Percentiles rank a stretch among this genome's conserved stretches.
Conservation (phyloP, 2,329 filamentous ascomycete species). For the Penicillium rolfsii region DNA sequence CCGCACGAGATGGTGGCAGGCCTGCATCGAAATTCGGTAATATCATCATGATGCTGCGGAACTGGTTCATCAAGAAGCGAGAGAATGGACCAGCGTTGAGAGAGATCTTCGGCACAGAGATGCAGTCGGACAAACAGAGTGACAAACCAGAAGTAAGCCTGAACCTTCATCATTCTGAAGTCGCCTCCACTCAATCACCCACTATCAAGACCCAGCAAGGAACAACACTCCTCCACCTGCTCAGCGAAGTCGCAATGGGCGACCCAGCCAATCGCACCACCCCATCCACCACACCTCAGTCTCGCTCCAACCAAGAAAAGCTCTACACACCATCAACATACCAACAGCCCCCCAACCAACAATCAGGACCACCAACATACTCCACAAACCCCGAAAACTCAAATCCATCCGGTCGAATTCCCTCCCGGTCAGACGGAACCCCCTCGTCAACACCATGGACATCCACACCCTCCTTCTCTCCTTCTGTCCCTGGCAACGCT, state of each 20-base stretch:
- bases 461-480: constrained; percentile 17
- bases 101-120: constrained; percentile 29
- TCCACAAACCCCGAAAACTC: constrained; percentile 3
- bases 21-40: constrained; percentile 72
- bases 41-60: constrained; percentile 69
- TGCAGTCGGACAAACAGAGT: constrained; percentile 10
- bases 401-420: constrained; percentile 10
- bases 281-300: constrained; percentile 2
- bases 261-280: constrained; percentile 27
- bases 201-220: constrained; percentile 20
- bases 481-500: constrained; percentile 11
- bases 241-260: constrained; percentile 48
- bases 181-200: constrained; percentile 8
- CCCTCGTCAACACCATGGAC: constrained; percentile 22
- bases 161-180: neutral
- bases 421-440: constrained; percentile 8
- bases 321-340: constrained; percentile 14
- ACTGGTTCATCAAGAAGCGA: constrained; percentile 65
- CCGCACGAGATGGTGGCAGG: constrained; percentile 65
- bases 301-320: constrained; percentile 9
- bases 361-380: neutral
- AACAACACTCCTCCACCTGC: constrained; percentile 42
- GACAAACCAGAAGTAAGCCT: constrained; percentile 8
- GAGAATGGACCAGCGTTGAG: constrained; percentile 35
- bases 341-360: constrained; percentile 1